Base-by-base conservation (phyloP, 2,329 filamentous ascomycete genomes). In the Trichoderma sp. region DNA sequence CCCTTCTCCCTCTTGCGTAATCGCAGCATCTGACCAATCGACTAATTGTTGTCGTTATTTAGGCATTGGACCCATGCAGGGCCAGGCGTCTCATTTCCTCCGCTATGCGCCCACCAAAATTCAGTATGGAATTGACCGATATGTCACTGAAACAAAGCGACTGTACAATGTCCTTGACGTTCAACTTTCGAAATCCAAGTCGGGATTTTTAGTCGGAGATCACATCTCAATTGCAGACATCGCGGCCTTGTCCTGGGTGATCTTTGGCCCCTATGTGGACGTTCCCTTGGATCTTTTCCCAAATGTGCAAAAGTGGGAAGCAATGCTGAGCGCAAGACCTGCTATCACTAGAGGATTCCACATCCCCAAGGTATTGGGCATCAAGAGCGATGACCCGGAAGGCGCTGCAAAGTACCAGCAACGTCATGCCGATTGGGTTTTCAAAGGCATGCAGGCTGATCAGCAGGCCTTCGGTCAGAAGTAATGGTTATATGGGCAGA, bases 121-220 rank as follows among this genome's bases (percentile, higher is more conserved):
- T 5, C 32, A 43, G 34, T 68, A 68, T 15, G 23, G 65, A 4
- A 30, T 68, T 32, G 34, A 68, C 15, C 50, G 50, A 28, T 59
- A 68, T 23, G 65, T 68, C 11, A 68, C 65, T n/a, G 65, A 68
- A 7, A 68, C 53, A 59, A 59, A 58, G 34, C 53, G 65, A 1
- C 23, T 68, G 1, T 58, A 59, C 5, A 43, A 43, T 13, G 53
- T 68, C 17, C 65, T 68, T 30, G 65, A 59, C 1, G 50, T 26
- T 30, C 50, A 68, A 28, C 17, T 68, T 26, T 55, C 65, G 8
- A 68, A 68, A 39, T 59, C 65, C 1, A 67, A 53, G 32, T 67
- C 64, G 1, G 64, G 64, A 20, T 67, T 39, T 17, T 20, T 67
- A 23, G 64, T 67, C 32, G 64, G 64, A 58, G 34, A 58, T 17